Base-by-base conservation (phyloP, 2,329 filamentous ascomycete species). In the Aureobasidium sp. region DNA sequence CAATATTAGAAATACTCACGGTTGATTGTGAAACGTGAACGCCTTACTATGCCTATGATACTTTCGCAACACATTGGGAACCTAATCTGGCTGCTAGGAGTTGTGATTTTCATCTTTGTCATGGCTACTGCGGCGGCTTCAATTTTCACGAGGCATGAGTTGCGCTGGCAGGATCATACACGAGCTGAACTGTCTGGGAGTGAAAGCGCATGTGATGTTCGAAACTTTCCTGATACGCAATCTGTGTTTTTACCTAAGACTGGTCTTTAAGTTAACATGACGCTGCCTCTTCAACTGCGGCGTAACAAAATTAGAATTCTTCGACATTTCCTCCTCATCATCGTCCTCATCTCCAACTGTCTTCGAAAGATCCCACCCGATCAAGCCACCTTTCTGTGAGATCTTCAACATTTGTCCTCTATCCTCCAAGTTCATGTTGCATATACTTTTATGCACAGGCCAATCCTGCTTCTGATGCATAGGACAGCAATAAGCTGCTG, bases 371-470 rank as follows among this genome's bases (percentile, higher is more conserved):
- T 47, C 51, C 65, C 65, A 66, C 2, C 43, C 46, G 3, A 65
- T 59, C 32, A 68, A 44, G 1, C 67, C 67, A 10, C 55, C 62
- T 39, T 64, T n/a, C 41, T 63, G 59, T 15, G 63, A 62, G 37
- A 66, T 62, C 55, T 63, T 62, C 44, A 68, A 34, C 26, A 65
- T 66, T 46, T 67, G 67, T 5, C 67, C 67, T 27, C 67, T 64
- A 24, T 66, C 64, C 41, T 67, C 66, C 60, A 64, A 32, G 34
- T 24, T 46, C 67, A 68, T 65, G 5, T 47, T 51, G 50, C 67
- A 68, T 9, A 66, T 65, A 3, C 48, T 63, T 29, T 68, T 68
- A 47, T 68, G 67, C 17, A 67, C 65, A 17, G 66, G 48, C 67
- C 67, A 68, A 55, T 68, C 67, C 26, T 26, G 27, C 36, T 59